Conservation (phyloP, 805 yeast genomes). For the Starmera pachycereana region DNA sequence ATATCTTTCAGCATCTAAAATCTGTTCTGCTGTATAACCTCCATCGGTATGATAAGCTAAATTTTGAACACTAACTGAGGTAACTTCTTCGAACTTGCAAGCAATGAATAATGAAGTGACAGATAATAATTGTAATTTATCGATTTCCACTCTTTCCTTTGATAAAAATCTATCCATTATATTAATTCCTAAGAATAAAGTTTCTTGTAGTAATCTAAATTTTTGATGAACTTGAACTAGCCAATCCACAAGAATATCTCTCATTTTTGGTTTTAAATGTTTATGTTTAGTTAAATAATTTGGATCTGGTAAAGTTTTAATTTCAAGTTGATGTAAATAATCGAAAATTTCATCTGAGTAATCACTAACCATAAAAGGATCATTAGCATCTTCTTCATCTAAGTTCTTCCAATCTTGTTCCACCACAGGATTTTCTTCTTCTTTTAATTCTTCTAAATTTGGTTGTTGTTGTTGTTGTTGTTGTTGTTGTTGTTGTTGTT, state of each 20-base stretch:
- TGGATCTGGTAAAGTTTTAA: conserved; percentile 52
- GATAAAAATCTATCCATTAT: conserved; percentile 83
- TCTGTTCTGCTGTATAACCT: conserved; percentile 72
- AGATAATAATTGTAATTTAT: conserved; percentile 76
- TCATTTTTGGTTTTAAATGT: conserved; percentile 39
- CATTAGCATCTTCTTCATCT: conserved; percentile 70
- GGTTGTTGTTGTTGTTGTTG: no score
- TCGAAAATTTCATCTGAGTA: conserved; percentile 82
- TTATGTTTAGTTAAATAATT: conserved; percentile 30
- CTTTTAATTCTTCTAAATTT: no score
- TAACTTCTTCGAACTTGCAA: conserved; percentile 92
- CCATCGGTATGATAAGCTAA: conserved; percentile 88
- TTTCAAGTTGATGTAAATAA: conserved; percentile 64
- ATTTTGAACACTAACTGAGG: conserved; percentile 76
- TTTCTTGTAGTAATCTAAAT: conserved; percentile 79
- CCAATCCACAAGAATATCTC: conserved; percentile 88
- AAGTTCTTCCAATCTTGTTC: conserved; percentile 57
- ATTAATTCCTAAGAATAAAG: conserved; percentile 74
- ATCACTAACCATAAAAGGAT: conserved; percentile 88
- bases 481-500: no score
- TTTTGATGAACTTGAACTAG: conserved; percentile 79
- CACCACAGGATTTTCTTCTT: neutral
- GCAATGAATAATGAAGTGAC: conserved; percentile 83
- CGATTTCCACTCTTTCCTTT: conserved; percentile 65
- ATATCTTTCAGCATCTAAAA: conserved; percentile 76